A percentile compares a stretch with the other conserved stretches of the same genome.
Evolutionary conservation across 306 rosid species (phyloP).

Genomic region (Gleditsia sinensis): DNA sequence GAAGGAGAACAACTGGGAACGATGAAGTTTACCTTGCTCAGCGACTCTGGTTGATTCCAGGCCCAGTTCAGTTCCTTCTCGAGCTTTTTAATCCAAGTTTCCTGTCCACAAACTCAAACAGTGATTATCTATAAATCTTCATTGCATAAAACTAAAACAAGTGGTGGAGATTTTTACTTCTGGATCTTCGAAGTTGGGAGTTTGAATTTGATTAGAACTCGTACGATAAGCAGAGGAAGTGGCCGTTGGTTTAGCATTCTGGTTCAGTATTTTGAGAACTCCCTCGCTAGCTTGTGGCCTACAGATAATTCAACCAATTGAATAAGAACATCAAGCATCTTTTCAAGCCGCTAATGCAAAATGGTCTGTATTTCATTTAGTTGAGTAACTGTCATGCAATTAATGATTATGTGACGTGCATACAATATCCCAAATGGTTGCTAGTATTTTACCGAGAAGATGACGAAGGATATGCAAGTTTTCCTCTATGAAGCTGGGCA

Average conservation of each 20-base stretch:
- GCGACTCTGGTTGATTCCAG: not conserved
- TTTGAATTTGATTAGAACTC: not conserved
- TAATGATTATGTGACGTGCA: too few species aligned
- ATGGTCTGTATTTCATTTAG: not conserved
- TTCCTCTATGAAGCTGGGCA: not conserved
- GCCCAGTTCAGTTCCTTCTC: not conserved
- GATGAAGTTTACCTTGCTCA: not conserved
- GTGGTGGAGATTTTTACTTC: not conserved
- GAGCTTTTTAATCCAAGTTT: not conserved
- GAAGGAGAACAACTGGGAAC: not conserved
- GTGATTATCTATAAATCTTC: not conserved
- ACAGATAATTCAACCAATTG: not conserved
- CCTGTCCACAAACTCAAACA: not conserved
- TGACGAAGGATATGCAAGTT: not conserved
- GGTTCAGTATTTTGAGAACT: not conserved
- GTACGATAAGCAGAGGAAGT: not conserved
- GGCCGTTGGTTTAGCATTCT: not conserved
- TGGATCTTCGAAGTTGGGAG: not conserved
- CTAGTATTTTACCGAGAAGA: slow-evolving; percentile 4
- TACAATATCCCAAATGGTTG: too few species aligned
- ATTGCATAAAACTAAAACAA: not conserved
- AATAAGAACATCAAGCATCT: not conserved
- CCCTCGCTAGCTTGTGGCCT: not conserved
- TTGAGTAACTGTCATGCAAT: not conserved
- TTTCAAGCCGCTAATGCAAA: not conserved